Percentiles rank a stretch among this genome's conserved stretches.
These are phyloP conservation scores for Curvularia eragrostidis DNA, from an alignment of 2,329 filamentous ascomycete genomes.

Conservation along the genomic window DNA sequence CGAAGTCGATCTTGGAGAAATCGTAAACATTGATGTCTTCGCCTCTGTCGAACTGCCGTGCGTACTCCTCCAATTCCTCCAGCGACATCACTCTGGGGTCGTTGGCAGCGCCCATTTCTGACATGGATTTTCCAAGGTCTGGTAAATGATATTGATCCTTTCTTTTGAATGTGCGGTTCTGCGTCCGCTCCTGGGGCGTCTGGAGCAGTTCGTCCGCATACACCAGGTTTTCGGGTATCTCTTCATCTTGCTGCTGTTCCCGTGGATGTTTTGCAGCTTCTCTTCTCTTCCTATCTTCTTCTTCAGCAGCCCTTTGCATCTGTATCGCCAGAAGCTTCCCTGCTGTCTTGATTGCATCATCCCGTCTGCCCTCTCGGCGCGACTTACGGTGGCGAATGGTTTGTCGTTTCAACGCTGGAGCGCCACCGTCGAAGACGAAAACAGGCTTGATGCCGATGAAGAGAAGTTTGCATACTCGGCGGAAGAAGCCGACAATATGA, in stretches of 20 bases:
- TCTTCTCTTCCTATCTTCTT: conserved; percentile 74
- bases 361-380: conserved; percentile 83
- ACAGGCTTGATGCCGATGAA: conserved; percentile 97
- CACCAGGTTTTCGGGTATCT: conserved; percentile 76
- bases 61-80: conserved; percentile 92
- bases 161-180: conserved; percentile 81
- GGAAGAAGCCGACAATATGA: conserved; percentile 97
- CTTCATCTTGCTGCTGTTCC: conserved; percentile 67
- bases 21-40: conserved; percentile 89
- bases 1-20: conserved; percentile 98
- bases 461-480: conserved; percentile 94
- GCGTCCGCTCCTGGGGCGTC: conserved; percentile 74
- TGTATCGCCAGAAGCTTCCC: conserved; percentile 91
- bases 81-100: conserved; percentile 97
- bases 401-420: conserved; percentile 86
- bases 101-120: conserved; percentile 85
- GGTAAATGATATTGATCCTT: conserved; percentile 96
- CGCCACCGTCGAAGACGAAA: conserved; percentile 97
- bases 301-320: conserved; percentile 88
- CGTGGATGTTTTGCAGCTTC: conserved; percentile 51
- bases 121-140: conserved; percentile 77
- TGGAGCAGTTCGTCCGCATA: conserved; percentile 92
- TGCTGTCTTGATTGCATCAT: conserved; percentile 91
- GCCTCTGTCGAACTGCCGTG: conserved; percentile 86
- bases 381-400: conserved; percentile 82